A percentile compares a stretch with the other conserved stretches of the same genome.
phyloP scores from a whole-genome alignment of 805 yeast species.

The Yamadazyma takamatsuzukensis region DNA sequence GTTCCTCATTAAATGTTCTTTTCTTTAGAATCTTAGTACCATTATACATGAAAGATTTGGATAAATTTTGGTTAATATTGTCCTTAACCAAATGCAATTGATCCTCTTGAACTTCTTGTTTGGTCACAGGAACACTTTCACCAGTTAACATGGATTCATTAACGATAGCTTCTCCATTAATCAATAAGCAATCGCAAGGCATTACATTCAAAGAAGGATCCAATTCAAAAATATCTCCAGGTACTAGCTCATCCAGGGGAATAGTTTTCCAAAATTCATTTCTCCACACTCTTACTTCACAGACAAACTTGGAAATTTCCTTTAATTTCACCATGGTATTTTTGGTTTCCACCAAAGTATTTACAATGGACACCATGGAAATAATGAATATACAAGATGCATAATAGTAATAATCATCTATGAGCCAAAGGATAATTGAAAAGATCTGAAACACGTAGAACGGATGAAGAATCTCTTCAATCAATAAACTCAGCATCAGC shows the following conservation, averaged over 20 bases:
- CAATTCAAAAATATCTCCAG: slow-evolving; percentile 93
- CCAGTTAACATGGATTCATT: slow-evolving; percentile 98
- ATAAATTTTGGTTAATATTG: slow-evolving; percentile 60
- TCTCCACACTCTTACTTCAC: slow-evolving; percentile 85
- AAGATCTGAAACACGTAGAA: slow-evolving; percentile 93
- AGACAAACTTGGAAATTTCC: slow-evolving; percentile 68
- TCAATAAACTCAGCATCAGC: slow-evolving; percentile 55
- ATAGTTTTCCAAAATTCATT: slow-evolving; percentile 90
- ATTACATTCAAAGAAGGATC: slow-evolving; percentile 72
- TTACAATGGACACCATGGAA: slow-evolving; percentile 73
- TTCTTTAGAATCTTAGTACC: slow-evolving; percentile 90
- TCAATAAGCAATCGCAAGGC: slow-evolving; percentile 86
- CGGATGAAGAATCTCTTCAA: slow-evolving; percentile 91
- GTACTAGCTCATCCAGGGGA: slow-evolving; percentile 76
- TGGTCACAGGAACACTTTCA: slow-evolving; percentile 95
- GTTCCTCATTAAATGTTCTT: slow-evolving; percentile 65
- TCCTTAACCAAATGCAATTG: slow-evolving; percentile 56
- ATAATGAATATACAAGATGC: slow-evolving; percentile 89
- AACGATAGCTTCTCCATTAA: slow-evolving; percentile 93
- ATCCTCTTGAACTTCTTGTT: slow-evolving; percentile 61
- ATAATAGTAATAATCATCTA: slow-evolving; percentile 89
- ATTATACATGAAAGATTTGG: slow-evolving; percentile 74
- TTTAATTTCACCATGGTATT: slow-evolving; percentile 67
- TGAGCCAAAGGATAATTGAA: slow-evolving; percentile 85
- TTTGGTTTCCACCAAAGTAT: slow-evolving; percentile 84